These are phyloP conservation scores for Omphalotus guepiniiformis DNA, from an alignment of 768 basidiomycete species.

Conservation along the genomic window DNA sequence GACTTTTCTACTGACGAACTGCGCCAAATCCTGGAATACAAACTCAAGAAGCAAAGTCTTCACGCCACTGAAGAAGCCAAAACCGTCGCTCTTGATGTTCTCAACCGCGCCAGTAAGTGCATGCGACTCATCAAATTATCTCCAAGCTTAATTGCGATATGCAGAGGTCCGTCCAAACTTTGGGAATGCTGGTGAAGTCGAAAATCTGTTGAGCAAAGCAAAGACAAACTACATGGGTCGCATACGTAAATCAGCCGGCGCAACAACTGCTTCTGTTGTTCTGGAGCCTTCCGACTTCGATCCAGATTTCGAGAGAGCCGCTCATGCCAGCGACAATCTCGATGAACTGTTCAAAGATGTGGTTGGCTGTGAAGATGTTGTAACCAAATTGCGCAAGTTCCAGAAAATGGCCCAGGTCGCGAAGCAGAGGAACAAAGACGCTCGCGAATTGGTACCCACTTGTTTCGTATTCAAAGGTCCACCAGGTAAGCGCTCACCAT, in stretches of 20 bases:
- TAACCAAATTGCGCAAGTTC: conserved; percentile 44
- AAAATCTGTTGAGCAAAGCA: conserved; percentile 50
- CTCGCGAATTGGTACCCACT: conserved; percentile 52
- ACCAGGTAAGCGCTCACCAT: conserved; percentile 42
- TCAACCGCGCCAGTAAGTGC: conserved; percentile 34
- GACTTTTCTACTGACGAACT: conserved; percentile 58
- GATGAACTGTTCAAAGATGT: conserved; percentile 57
- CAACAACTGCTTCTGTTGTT: conserved; percentile 33
- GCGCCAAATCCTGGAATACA: conserved; percentile 45
- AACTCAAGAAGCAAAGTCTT: conserved; percentile 55
- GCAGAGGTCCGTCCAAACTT: conserved; percentile 50
- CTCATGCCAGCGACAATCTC: conserved; percentile 46
- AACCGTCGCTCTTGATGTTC: conserved; percentile 45
- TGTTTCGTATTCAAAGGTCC: conserved; percentile 74
- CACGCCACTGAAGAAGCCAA: conserved; percentile 54
- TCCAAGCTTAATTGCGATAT: conserved; percentile 11
- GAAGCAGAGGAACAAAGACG: conserved; percentile 38
- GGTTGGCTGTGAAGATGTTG: conserved; percentile 53
- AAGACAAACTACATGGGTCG: conserved; percentile 45
- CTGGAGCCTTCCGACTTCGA: conserved; percentile 65
- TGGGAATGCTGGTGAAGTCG: conserved; percentile 62
- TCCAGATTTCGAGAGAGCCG: conserved; percentile 49
- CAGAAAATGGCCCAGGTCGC: conserved; percentile 45
- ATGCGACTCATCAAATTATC: background rate
- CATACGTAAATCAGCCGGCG: conserved; percentile 18